Base-by-base conservation (phyloP, 306 rosid genomes). In the Acacia acuminata region DNA sequence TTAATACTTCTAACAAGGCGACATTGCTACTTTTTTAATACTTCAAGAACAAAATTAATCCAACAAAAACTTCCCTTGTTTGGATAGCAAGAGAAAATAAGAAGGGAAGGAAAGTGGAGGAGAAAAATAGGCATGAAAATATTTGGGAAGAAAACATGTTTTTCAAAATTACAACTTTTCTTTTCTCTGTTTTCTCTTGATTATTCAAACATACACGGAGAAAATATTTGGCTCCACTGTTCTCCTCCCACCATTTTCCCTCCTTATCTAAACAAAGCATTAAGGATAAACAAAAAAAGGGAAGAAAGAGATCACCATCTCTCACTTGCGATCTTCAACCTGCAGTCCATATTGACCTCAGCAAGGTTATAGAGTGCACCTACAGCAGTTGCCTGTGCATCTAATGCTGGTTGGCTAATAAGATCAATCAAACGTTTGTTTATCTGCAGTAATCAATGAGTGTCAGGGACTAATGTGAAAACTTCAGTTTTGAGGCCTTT, bases 311-410 rank as follows among this genome's bases (percentile, higher is more conserved):
- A 38, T 89, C 77, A 96, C 99, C 99, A 96, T 92, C 98, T 84
- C 87, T 96, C 99, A n/a, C 87, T 89, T 19, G 99, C 97, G 74
- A 94, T 93, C 90, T 94, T 94, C 83, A 96, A 84, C 79, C 99
- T 88, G 92, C 99, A 94, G 88, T 96, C 98, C 98, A 96, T 85
- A 82, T 92, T 96, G 77, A 96, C 98, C 91, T 96, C 99, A 11
- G 96, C 96, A 16, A 96, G 97, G 94, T 96, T 96, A 87, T 92
- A 96, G 50, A 96, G 97, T 32, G 99, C 99, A 43, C 99, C 99
- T 60, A 96, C 89, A 34, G 98, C 97, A 77, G 97, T 97, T 70
- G 97, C 99, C 86, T 92, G 97, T 30, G 99, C 98, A 83, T 94
- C 99, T 3, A 87, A 75, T 79, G 91, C 98, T 14, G 91, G 98